Evolutionary conservation across 2,329 filamentous ascomycete species (phyloP).

Genomic region (Fusarium heterosporum): DNA sequence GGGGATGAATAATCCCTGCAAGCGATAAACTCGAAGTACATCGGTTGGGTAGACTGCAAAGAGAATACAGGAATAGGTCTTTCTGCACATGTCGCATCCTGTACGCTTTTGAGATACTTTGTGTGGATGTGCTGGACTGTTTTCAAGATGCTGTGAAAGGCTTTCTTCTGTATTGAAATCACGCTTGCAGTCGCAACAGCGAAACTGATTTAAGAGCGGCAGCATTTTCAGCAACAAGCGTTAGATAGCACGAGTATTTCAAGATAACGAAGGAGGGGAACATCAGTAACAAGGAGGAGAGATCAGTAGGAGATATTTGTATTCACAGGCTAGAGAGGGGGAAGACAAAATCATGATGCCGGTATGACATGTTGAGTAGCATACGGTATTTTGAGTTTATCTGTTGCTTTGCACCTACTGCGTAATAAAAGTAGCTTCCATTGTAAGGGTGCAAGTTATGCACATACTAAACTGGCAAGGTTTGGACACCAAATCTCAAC

Average conservation of each 20-base stretch:
- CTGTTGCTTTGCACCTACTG: no score
- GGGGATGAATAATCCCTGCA: no score
- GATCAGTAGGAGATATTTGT: background rate
- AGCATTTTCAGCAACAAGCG: background rate
- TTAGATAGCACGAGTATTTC: background rate
- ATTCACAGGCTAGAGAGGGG: background rate
- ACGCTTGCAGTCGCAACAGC: slow-evolving; percentile 1
- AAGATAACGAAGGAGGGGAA: background rate
- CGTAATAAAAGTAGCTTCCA: no score
- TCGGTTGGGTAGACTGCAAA: no score
- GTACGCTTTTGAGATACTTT: background rate
- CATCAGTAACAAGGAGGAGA: background rate
- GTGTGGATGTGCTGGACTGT: background rate
- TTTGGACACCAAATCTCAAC: no score
- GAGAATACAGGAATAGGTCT: background rate
- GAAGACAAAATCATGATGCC: background rate
- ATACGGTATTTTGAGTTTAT: no score
- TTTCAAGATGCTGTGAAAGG: background rate
- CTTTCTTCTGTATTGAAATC: background rate
- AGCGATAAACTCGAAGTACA: no score
- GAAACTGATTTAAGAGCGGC: background rate
- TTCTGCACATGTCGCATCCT: background rate
- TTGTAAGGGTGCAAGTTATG: no score
- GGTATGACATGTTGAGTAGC: background rate
- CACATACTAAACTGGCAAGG: no score